A percentile compares a stretch with the other conserved stretches of the same genome.
These are phyloP conservation scores for Yueomyces sp. DNA, from an alignment of 805 yeast genomes.

Conservation along the genomic window DNA sequence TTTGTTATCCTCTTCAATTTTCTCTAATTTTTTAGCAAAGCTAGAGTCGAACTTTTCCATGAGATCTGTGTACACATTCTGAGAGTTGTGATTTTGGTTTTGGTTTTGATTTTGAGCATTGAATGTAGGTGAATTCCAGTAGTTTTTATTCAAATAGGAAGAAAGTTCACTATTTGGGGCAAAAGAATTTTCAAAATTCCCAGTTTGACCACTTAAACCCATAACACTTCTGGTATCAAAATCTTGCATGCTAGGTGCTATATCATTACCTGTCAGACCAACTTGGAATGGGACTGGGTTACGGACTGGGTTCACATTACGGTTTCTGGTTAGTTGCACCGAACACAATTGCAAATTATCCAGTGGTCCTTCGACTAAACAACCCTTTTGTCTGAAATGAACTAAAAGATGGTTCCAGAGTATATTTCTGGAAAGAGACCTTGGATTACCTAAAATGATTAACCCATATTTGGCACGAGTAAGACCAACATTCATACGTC, in stretches of 20 bases:
- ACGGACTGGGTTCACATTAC: slow-evolving; percentile 9
- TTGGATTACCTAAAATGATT: slow-evolving; percentile 72
- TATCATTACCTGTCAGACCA: slow-evolving; percentile 8
- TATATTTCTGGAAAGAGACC: slow-evolving; percentile 52
- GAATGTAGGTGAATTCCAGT: slow-evolving; percentile 11
- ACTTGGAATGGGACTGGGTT: slow-evolving; percentile 10
- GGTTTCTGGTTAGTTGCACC: slow-evolving; percentile 33
- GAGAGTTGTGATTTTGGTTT: not conserved
- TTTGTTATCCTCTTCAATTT: slow-evolving; percentile 1
- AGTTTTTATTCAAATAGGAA: slow-evolving; percentile 12
- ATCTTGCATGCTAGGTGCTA: slow-evolving; percentile 11
- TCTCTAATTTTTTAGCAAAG: slow-evolving; percentile 10
- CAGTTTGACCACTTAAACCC: slow-evolving; percentile 17
- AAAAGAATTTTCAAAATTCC: slow-evolving; percentile 8
- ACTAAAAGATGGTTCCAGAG: slow-evolving; percentile 69
- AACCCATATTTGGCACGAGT: slow-evolving; percentile 81
- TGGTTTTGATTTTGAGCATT: not conserved
- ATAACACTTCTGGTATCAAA: slow-evolving; percentile 24
- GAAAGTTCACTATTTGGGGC: slow-evolving; percentile 12
- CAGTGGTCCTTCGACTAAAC: slow-evolving; percentile 81
- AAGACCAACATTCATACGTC: slow-evolving; percentile 80
- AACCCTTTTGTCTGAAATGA: slow-evolving; percentile 73
- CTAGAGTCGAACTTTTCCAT: slow-evolving; percentile 9
- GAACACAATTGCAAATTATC: slow-evolving; percentile 65
- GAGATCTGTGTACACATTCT: slow-evolving; percentile 4